Conservation (phyloP, 352 stramenopile species). For the Pythium apleroticum region DNA sequence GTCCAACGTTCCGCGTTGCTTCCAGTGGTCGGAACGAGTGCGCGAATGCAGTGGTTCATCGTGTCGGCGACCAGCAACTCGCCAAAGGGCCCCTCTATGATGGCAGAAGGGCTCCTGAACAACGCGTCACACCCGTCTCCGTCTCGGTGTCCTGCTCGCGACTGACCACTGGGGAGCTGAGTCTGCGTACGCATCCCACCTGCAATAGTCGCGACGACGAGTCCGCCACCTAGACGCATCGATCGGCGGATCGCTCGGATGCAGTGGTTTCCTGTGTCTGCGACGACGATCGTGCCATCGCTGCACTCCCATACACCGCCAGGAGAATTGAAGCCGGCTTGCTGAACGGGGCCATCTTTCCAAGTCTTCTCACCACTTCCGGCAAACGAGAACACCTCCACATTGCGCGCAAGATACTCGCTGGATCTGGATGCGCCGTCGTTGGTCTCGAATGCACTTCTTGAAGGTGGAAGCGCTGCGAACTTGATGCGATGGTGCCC, state of each 20-base stretch:
- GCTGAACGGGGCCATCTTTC: slow-evolving; percentile 39
- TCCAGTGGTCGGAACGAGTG: slow-evolving; percentile 9
- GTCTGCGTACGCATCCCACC: background rate
- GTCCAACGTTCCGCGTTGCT: background rate
- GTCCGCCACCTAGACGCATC: background rate
- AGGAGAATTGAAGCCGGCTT: slow-evolving; percentile 45
- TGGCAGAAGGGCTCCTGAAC: slow-evolving; percentile 40
- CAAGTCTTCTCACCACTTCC: slow-evolving; percentile 44
- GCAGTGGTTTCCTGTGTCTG: slow-evolving; percentile 58
- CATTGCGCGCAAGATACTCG: slow-evolving; percentile 12
- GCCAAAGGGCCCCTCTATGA: slow-evolving; percentile 30
- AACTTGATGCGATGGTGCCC: slow-evolving; percentile 58
- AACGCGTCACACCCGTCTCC: slow-evolving; percentile 23
- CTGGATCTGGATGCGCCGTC: background rate
- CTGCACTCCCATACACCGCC: slow-evolving; percentile 36
- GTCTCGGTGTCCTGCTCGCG: slow-evolving; percentile 1
- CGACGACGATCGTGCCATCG: slow-evolving; percentile 42
- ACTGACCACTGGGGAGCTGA: background rate
- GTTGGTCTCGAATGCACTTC: slow-evolving; percentile 22
- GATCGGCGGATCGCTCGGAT: slow-evolving; percentile 39
- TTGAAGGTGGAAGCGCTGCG: slow-evolving; percentile 32
- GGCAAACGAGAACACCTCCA: slow-evolving; percentile 49
- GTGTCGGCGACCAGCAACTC: slow-evolving; percentile 52
- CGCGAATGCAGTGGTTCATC: slow-evolving; percentile 62
- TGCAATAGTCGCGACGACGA: slow-evolving; percentile 2